Evolutionary conservation across 225 moss, liverwort and hornwort genomes (phyloP).

Genomic region (Pleurozium schreberi): DNA sequence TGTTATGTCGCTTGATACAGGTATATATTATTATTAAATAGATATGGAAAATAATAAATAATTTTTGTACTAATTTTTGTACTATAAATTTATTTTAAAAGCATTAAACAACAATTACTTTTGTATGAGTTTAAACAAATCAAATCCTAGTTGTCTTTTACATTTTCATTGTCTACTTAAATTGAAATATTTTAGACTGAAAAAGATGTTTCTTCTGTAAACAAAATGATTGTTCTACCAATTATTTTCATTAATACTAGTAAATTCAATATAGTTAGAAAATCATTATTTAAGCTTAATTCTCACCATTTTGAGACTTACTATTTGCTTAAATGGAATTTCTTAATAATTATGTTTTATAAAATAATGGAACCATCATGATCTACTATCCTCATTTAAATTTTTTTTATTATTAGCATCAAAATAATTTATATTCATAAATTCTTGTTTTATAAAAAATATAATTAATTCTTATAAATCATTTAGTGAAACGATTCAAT

Average conservation of each 20-base stretch:
- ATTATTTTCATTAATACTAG: too few species aligned
- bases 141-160: not conserved
- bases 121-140: not conserved
- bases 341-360: too few species aligned
- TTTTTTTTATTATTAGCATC: not conserved
- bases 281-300: not conserved
- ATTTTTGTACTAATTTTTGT: too few species aligned
- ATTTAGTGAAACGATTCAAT: not conserved
- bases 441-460: too few species aligned
- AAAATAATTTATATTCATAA: not conserved
- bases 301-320: too few species aligned
- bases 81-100: not conserved
- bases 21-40: not conserved
- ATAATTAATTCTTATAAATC: too few species aligned
- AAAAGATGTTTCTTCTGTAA: not conserved
- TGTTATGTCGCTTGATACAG: conserved; percentile 39
- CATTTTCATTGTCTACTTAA: not conserved
- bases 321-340: not conserved
- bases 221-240: too few species aligned
- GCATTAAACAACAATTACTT: not conserved
- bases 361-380: not conserved
- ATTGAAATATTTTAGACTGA: not conserved
- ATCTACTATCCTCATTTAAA: too few species aligned
- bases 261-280: not conserved
- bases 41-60: not conserved